Base-by-base conservation (phyloP, 306 rosid genomes). In the Inga laurina region DNA sequence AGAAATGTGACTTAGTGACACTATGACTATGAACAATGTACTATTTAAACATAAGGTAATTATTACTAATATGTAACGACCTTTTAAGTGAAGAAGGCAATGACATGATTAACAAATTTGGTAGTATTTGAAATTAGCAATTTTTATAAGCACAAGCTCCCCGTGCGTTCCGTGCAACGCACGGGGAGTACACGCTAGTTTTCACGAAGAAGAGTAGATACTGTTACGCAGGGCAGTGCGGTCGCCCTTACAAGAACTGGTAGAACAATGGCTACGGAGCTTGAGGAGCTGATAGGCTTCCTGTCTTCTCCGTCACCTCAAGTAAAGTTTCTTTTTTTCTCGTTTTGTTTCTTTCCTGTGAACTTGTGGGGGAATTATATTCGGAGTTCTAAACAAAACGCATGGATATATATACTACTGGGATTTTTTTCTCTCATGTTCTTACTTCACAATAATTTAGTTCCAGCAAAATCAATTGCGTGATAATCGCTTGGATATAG, bases 241-340 rank as follows among this genome's bases (percentile, higher is more conserved):
- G 77, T 21, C 59, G 70, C 49, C 74, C 41, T 64, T 77, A 39
- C 35, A 66, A 72, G 21, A 78, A 67, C 66, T 49, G 45, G 39
- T 5, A 27, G 24, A 65, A 39, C 49, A 73, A 95, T 95, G 98
- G 91, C 97, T 89, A 95, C 91, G 74, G 98, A 95, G 80, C 91
- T 92, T 11, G 98, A 92, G 88, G 98, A 95, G 84, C 91, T 95
- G 18, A 66, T 95, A 16, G 84, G 79, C 45, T 95, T 95, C 76
- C 91, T 95, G 1, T 90, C 94, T 8, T 92, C 91, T 54, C 94
- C 97, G 10, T 92, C 98, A 3, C 95, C 94, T 32, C 94, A 89
- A 83, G 98, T 93, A 79, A 77, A 79, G 68, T 16, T 59, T 24
- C 84, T 67, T 57, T 6, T 61, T 52, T 44, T 54, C 32, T 34